Conservation (phyloP, 139 green algal genomes). For the Penium margaritaceum region DNA sequence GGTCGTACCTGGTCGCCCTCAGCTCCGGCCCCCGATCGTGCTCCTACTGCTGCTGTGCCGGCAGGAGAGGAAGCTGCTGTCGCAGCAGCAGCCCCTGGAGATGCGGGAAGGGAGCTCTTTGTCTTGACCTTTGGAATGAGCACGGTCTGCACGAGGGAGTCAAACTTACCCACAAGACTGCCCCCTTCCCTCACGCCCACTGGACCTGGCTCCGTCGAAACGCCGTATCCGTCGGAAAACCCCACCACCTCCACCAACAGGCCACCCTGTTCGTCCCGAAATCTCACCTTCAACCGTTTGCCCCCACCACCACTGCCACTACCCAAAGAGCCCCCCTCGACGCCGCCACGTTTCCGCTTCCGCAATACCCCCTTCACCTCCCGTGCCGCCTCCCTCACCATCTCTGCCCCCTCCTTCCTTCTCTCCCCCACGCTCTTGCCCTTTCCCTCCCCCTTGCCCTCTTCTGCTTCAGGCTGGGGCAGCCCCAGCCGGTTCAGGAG, state of each 20-base stretch:
- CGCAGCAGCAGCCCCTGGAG: not conserved
- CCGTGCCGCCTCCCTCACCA: not conserved
- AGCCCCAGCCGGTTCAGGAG: constrained; percentile 31
- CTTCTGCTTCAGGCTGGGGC: not conserved
- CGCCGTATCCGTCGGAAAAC: constrained; percentile 39
- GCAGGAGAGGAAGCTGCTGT: not conserved
- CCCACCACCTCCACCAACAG: constrained; percentile 32
- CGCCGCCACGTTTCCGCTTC: too few relatives aligned
- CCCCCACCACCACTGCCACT: too few relatives aligned
- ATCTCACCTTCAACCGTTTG: too few relatives aligned
- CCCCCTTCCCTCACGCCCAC: constrained; percentile 37
- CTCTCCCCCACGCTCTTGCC: not conserved
- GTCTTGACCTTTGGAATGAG: constrained; percentile 16
- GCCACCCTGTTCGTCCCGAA: constrained; percentile 33
- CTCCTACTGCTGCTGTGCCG: not conserved
- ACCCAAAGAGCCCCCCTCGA: too few relatives aligned
- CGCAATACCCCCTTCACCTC: not conserved
- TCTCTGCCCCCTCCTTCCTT: not conserved
- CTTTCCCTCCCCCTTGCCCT: constrained; percentile 15
- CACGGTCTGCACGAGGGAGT: constrained; percentile 32
- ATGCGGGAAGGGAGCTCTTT: not conserved
- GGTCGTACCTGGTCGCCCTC: too few relatives aligned
- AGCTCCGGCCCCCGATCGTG: too few relatives aligned
- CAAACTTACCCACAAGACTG: constrained; percentile 39
- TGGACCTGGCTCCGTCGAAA: constrained; percentile 26